phyloP scores from a whole-genome alignment of 768 basidiomycete genomes.

The Hortiboletus flavorubellus region DNA sequence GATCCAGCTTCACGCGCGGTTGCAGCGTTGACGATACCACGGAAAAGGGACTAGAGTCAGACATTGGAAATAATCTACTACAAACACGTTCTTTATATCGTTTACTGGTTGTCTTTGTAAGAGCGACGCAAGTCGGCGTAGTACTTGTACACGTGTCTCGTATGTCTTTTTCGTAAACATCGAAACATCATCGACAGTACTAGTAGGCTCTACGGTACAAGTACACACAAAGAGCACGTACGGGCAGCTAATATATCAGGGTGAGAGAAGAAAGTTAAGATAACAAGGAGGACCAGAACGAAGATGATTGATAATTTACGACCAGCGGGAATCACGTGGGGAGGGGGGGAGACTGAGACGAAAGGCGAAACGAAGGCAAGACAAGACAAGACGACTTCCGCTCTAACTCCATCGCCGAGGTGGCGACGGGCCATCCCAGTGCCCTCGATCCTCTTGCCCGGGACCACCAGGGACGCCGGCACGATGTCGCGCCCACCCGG shows the following conservation, averaged over 20 bases:
- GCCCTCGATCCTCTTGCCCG: slow-evolving; percentile 21
- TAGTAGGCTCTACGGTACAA: slow-evolving; percentile 13
- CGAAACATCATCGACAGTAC: slow-evolving; percentile 1
- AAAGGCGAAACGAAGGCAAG: not conserved
- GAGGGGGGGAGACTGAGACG: not conserved
- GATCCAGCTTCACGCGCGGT: slow-evolving; percentile 25
- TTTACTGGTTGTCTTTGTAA: not conserved
- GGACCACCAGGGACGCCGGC: slow-evolving; percentile 26
- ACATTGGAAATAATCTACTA: not conserved
- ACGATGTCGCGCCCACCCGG: slow-evolving; percentile 31
- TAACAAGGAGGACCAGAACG: not conserved
- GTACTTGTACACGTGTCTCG: not conserved
- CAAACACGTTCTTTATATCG: not conserved
- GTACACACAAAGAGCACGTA: slow-evolving; percentile 7
- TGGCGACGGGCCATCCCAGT: slow-evolving; percentile 28
- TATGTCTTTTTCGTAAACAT: not conserved
- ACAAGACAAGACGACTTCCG: not conserved
- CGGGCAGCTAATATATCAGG: slow-evolving; percentile 8
- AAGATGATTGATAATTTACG: slow-evolving; percentile 30
- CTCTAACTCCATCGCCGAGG: slow-evolving; percentile 26
- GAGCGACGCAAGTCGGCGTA: not conserved
- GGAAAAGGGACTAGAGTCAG: not conserved
- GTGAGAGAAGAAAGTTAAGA: not conserved
- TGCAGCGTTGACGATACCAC: not conserved
- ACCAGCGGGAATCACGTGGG: not conserved